phyloP scores from a whole-genome alignment of 2,329 filamentous ascomycete species.

The Hymenoscyphus scutula region DNA sequence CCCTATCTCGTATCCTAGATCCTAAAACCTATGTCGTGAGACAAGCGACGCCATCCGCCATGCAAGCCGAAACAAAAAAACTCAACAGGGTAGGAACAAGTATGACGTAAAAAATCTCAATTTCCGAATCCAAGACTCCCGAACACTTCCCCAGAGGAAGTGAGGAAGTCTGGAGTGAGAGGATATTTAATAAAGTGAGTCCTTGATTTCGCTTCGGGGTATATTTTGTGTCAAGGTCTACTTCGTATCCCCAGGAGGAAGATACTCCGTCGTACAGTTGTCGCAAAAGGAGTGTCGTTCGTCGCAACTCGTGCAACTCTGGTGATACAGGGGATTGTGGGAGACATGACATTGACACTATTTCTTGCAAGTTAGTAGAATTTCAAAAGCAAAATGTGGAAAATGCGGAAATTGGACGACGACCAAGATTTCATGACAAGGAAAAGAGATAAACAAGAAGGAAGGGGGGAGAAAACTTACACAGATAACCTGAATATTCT shows the following conservation, averaged over 20 bases:
- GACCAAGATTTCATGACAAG: no score
- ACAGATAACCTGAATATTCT: constrained; percentile 19
- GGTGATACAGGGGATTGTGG: constrained; percentile 21
- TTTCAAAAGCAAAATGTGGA: no score
- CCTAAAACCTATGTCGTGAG: no score
- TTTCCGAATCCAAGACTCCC: no score
- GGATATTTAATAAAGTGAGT: neutral
- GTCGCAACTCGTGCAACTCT: constrained; percentile 19
- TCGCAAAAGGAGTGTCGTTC: constrained; percentile 25
- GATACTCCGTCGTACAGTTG: constrained; percentile 13
- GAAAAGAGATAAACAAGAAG: no score
- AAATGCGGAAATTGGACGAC: no score
- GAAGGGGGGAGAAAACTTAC: constrained; percentile 17
- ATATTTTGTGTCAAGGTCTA: neutral
- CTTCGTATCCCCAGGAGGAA: neutral
- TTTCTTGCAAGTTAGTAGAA: neutral
- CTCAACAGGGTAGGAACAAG: no score
- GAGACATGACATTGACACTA: constrained; percentile 27
- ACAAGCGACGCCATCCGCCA: no score
- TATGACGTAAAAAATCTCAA: no score
- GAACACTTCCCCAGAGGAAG: neutral
- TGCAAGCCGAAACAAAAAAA: no score
- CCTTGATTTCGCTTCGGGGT: no score
- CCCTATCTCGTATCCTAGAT: no score
- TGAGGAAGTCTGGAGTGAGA: neutral